Percentiles rank a stretch among this genome's conserved stretches.
phyloP scores from a whole-genome alignment of 1,284 basidiomycete species.

The Taiwanofungus camphoratus region DNA sequence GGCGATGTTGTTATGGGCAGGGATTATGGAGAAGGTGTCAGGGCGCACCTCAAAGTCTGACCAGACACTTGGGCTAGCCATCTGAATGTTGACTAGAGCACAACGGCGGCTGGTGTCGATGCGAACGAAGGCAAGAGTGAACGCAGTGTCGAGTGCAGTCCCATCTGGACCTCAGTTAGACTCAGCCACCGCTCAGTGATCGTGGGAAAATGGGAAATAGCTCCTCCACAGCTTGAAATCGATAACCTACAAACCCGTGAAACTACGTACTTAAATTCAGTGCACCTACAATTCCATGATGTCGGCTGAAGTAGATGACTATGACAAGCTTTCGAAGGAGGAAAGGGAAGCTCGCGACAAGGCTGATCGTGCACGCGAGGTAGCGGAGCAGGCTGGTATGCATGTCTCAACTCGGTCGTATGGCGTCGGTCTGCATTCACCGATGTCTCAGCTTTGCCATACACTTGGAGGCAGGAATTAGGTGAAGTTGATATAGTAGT shows the following conservation, averaged over 20 bases:
- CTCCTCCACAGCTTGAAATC: slow-evolving; percentile 2
- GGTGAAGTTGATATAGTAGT: slow-evolving; percentile 82
- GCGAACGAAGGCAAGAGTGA: slow-evolving; percentile 2
- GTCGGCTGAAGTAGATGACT: slow-evolving; percentile 39
- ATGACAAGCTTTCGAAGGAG: slow-evolving; percentile 77
- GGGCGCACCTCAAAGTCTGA: slow-evolving; percentile 55
- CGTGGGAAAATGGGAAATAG: slow-evolving; percentile 6
- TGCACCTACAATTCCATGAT: too few species aligned
- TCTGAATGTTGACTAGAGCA: slow-evolving; percentile 17
- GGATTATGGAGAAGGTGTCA: slow-evolving; percentile 7
- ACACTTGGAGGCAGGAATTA: slow-evolving; percentile 89
- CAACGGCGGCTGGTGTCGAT: neutral
- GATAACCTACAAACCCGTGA: slow-evolving; percentile 3
- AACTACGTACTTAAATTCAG: neutral
- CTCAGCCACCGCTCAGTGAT: slow-evolving; percentile 9
- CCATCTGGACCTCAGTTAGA: slow-evolving; percentile 6
- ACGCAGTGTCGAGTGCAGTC: neutral
- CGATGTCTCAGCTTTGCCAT: slow-evolving; percentile 69
- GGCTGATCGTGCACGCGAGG: slow-evolving; percentile 64
- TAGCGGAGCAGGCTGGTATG: slow-evolving; percentile 81
- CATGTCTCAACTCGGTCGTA: slow-evolving; percentile 17
- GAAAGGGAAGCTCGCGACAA: slow-evolving; percentile 72
- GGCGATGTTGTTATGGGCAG: slow-evolving; percentile 9
- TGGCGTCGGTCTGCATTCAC: slow-evolving; percentile 17
- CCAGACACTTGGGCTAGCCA: slow-evolving; percentile 49